Percentiles rank a stretch among this genome's conserved stretches.
These are phyloP conservation scores for Plasmodium ovale DNA, from an alignment of 169 alveolate species.

Conservation along the genomic window DNA sequence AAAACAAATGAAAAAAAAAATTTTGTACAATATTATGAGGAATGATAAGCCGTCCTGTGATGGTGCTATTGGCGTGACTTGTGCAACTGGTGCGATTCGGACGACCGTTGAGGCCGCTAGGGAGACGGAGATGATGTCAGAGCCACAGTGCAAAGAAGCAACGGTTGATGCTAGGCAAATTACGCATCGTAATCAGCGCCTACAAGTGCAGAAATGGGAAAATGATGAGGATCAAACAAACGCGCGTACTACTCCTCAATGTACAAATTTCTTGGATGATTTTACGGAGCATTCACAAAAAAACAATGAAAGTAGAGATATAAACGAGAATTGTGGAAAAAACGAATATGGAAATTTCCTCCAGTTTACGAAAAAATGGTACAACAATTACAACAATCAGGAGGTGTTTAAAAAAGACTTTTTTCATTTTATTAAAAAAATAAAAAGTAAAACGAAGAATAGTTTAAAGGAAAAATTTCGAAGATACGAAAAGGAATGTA, in stretches of 20 bases:
- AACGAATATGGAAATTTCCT: background rate
- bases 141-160: too few relatives aligned
- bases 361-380: slow-evolving; percentile 14
- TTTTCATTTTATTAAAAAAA: slow-evolving; percentile 13
- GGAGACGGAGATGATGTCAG: too few relatives aligned
- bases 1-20: slow-evolving; percentile 28
- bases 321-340: background rate
- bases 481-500: background rate
- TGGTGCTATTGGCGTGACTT: too few relatives aligned
- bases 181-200: too few relatives aligned
- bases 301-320: background rate
- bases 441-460: slow-evolving; percentile 11
- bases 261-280: too few relatives aligned
- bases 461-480: background rate
- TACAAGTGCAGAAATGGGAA: too few relatives aligned
- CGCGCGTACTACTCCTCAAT: too few relatives aligned
- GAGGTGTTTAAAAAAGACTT: slow-evolving; percentile 16
- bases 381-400: background rate
- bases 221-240: too few relatives aligned
- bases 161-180: too few relatives aligned
- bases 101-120: too few relatives aligned
- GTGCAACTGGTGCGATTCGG: too few relatives aligned
- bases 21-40: slow-evolving; percentile 10
- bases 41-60: too few relatives aligned
- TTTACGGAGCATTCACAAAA: background rate